These are phyloP conservation scores for Lichenothelia convexa DNA, from an alignment of 495 filamentous ascomycete species.

Conservation along the genomic window DNA sequence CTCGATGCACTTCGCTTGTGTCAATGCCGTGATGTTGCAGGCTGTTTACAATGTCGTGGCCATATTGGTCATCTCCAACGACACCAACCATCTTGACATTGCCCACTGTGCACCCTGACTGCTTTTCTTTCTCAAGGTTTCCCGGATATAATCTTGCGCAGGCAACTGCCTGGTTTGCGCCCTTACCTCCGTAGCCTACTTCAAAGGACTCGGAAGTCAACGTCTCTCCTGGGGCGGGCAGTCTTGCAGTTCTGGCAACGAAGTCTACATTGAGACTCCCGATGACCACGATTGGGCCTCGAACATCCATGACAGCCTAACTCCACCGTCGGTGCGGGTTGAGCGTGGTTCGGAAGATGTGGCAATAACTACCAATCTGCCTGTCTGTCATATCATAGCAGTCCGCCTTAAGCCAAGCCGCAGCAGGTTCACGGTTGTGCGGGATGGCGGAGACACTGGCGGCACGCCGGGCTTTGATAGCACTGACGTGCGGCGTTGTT, in stretches of 20 bases:
- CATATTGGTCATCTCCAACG: constrained; percentile 56
- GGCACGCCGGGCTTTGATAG: too few relatives aligned
- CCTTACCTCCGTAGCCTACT: constrained; percentile 78
- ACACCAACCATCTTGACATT: constrained; percentile 65
- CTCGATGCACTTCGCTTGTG: constrained; percentile 30
- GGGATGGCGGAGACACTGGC: too few relatives aligned
- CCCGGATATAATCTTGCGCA: constrained; percentile 33
- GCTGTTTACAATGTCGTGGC: constrained; percentile 24
- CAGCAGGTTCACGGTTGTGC: too few relatives aligned
- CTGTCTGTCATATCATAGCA: too few relatives aligned
- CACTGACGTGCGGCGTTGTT: too few relatives aligned
- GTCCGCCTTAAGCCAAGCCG: too few relatives aligned
- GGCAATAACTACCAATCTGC: too few relatives aligned
- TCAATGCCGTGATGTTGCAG: constrained; percentile 41
- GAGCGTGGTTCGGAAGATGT: too few relatives aligned
- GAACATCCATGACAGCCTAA: too few relatives aligned
- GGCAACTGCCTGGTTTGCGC: constrained; percentile 89
- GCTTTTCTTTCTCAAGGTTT: background rate
- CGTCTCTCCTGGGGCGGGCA: constrained; percentile 73
- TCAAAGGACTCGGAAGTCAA: constrained; percentile 61
- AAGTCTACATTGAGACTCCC: constrained; percentile 92
- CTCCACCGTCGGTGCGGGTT: too few relatives aligned
- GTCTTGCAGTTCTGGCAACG: constrained; percentile 64
- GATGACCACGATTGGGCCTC: constrained; percentile 61
- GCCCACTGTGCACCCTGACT: constrained; percentile 20